A percentile compares a stretch with the other conserved stretches of the same genome.
Evolutionary conservation across 441 rosid genomes (phyloP).

Genomic region (Gossypium lobatum): DNA sequence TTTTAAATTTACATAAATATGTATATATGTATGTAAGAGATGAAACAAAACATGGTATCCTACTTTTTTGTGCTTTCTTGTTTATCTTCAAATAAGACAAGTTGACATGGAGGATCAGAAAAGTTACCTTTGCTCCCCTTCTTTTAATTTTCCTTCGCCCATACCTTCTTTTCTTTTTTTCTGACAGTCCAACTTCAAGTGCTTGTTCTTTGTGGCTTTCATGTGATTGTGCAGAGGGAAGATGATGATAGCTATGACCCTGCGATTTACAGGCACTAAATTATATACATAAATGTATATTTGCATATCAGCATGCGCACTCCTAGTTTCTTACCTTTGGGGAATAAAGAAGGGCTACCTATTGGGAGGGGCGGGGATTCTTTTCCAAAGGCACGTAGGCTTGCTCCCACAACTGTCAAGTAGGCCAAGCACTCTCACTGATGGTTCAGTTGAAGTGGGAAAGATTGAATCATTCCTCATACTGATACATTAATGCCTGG

Average conservation of each 20-base stretch:
- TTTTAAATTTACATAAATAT: constrained; percentile 2
- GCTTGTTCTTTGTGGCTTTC: constrained; percentile 21
- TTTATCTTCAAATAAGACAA: constrained; percentile 6
- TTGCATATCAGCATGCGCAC: constrained; percentile 18
- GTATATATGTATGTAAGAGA: constrained; percentile 12
- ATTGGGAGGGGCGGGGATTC: neutral
- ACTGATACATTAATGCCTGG: neutral
- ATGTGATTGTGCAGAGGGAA: constrained; percentile 12
- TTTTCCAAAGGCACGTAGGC: neutral
- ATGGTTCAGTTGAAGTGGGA: neutral
- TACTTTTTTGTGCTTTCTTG: neutral
- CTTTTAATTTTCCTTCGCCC: neutral
- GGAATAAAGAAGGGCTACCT: neutral
- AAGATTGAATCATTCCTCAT: neutral
- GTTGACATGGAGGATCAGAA: constrained; percentile 21
- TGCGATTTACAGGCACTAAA: constrained; percentile 8
- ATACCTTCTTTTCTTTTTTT: neutral
- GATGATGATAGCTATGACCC: neutral
- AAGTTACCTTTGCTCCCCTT: constrained; percentile 5
- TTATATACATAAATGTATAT: neutral
- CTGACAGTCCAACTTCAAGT: constrained; percentile 11
- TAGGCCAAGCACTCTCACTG: neutral
- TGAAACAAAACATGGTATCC: constrained; percentile 1
- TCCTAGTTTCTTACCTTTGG: constrained; percentile 5
- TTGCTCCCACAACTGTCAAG: neutral